Conservation (phyloP, 768 basidiomycete genomes). For the Daedaleopsis nitida region DNA sequence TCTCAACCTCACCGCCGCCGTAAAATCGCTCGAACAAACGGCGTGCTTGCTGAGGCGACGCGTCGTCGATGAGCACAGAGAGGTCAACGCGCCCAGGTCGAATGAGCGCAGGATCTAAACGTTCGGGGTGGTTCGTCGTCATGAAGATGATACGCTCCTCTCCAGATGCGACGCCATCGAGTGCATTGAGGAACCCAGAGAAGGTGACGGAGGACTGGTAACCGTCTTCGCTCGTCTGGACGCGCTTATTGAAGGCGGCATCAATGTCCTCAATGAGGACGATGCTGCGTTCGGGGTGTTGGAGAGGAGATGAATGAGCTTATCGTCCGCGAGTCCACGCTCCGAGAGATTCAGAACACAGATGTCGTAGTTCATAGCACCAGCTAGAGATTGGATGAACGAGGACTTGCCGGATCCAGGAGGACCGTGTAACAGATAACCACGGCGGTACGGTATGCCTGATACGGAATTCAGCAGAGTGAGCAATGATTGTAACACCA, state of each 20-base stretch:
- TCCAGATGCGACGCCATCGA: constrained; percentile 96
- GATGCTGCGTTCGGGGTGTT: constrained; percentile 89
- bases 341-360: constrained; percentile 95
- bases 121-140: constrained; percentile 95
- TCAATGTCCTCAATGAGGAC: constrained; percentile 98
- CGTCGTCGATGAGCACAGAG: constrained; percentile 81
- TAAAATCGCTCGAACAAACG: constrained; percentile 87
- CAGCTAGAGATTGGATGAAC: constrained; percentile 96
- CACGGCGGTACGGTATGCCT: constrained; percentile 97
- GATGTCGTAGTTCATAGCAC: constrained; percentile 90
- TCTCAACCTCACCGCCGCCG: constrained; percentile 34
- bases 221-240: constrained; percentile 92
- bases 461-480: constrained; percentile 3
- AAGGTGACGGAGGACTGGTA: constrained; percentile 95
- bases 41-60: constrained; percentile 77
- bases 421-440: constrained; percentile 93
- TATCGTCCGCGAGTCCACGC: constrained; percentile 95
- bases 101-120: constrained; percentile 91
- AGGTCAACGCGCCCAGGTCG: constrained; percentile 95
- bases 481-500: constrained; percentile 26
- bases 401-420: constrained; percentile 99
- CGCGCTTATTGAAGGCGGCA: constrained; percentile 93
- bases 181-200: constrained; percentile 94
- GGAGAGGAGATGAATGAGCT: constrained; percentile 89
- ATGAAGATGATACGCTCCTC: constrained; percentile 99